These are phyloP conservation scores for Diaporthe sp. DNA, from an alignment of 2,329 filamentous ascomycete species.

Conservation along the genomic window DNA sequence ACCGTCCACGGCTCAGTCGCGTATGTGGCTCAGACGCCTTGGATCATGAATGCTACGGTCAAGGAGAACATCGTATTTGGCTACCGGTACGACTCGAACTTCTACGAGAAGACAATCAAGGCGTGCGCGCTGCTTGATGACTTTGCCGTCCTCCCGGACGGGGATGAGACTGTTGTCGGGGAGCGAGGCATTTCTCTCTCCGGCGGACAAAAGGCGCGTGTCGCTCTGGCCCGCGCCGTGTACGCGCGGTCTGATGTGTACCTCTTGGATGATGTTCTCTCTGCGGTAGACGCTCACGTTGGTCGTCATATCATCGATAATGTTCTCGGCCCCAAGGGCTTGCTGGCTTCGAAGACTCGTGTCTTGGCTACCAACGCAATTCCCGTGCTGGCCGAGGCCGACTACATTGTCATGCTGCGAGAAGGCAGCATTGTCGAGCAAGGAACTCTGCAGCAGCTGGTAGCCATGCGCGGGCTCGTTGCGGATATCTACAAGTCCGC, in stretches of 20 bases:
- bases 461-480: conserved; percentile 94
- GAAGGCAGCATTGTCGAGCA: conserved; percentile 88
- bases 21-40: conserved; percentile 92
- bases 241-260: conserved; percentile 98
- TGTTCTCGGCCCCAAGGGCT: conserved; percentile 87
- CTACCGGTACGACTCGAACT: conserved; percentile 91
- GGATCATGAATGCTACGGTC: conserved; percentile 98
- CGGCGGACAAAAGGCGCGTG: conserved; percentile 94
- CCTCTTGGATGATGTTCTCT: conserved; percentile 92
- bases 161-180: conserved; percentile 95
- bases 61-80: conserved; percentile 98
- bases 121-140: conserved; percentile 94
- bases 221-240: conserved; percentile 92
- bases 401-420: conserved; percentile 88
- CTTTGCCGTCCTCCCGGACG: conserved; percentile 92
- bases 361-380: conserved; percentile 97
- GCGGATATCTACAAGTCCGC: conserved; percentile 85
- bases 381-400: conserved; percentile 87
- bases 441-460: conserved; percentile 90
- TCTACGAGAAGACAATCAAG: conserved; percentile 93
- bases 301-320: conserved; percentile 95
- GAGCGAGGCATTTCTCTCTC: conserved; percentile 97
- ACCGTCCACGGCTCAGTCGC: conserved; percentile 85
- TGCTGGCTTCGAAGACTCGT: conserved; percentile 88
- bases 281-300: conserved; percentile 98